These are phyloP conservation scores for Torulaspora maleeae DNA, from an alignment of 805 yeast genomes.

Conservation along the genomic window DNA sequence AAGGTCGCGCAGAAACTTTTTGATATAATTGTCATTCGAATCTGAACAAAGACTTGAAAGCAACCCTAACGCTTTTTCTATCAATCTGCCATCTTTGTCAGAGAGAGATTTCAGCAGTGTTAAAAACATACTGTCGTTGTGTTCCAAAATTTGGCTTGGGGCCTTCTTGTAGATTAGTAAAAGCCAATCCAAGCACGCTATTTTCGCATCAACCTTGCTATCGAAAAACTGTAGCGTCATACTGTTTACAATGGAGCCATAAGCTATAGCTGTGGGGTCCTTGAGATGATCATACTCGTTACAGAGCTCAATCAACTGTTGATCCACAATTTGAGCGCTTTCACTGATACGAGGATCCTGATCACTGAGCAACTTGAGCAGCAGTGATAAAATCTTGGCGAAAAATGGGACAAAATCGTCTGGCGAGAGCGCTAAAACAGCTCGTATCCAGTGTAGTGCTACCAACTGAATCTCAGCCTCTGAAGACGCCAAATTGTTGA, in stretches of 20 bases:
- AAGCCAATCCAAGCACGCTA: slow-evolving; percentile 88
- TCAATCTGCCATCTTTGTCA: slow-evolving; percentile 41
- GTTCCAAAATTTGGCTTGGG: slow-evolving; percentile 51
- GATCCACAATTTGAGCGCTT: slow-evolving; percentile 53
- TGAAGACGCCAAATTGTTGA: slow-evolving; percentile 71
- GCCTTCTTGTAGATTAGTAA: slow-evolving; percentile 71
- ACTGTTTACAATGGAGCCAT: slow-evolving; percentile 60
- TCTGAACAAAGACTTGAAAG: slow-evolving; percentile 30
- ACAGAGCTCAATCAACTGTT: slow-evolving; percentile 49
- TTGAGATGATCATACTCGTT: slow-evolving; percentile 26
- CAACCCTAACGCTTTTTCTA: slow-evolving; percentile 31
- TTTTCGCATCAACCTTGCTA: slow-evolving; percentile 74
- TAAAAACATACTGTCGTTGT: slow-evolving; percentile 62
- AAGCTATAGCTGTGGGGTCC: slow-evolving; percentile 23
- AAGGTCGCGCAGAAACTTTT: slow-evolving; percentile 67
- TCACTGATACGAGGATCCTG: slow-evolving; percentile 47
- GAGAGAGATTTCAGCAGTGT: slow-evolving; percentile 69
- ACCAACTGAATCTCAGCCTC: slow-evolving; percentile 74
- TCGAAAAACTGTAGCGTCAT: slow-evolving; percentile 67
- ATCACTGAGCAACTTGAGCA: slow-evolving; percentile 59
- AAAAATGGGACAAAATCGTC: slow-evolving; percentile 65
- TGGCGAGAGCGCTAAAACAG: slow-evolving; percentile 65
- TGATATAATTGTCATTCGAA: slow-evolving; percentile 66
- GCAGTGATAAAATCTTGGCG: slow-evolving; percentile 67
- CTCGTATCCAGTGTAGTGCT: slow-evolving; percentile 77